Evolutionary conservation across 73 alveolate species (phyloP).

Genomic region (Paramecium biaurelia): DNA sequence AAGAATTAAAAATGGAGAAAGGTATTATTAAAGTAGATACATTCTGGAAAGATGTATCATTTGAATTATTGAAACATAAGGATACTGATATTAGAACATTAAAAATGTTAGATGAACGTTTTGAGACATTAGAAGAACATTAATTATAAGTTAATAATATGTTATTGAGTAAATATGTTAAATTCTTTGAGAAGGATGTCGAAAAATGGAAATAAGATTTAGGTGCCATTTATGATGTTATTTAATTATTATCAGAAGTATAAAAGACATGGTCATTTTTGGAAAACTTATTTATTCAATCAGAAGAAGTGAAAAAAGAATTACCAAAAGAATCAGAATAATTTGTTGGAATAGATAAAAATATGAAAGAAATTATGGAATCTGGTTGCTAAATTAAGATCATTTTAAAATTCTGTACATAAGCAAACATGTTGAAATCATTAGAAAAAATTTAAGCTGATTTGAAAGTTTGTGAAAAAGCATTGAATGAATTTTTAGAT

Average conservation of each 20-base stretch:
- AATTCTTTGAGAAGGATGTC: slow-evolving; percentile 76
- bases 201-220: slow-evolving; percentile 82
- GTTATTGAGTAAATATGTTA: slow-evolving; percentile 79
- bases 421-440: slow-evolving; percentile 83
- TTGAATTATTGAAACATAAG: slow-evolving; percentile 85
- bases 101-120: slow-evolving; percentile 98
- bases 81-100: slow-evolving; percentile 90
- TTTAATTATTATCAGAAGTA: slow-evolving; percentile 95
- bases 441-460: slow-evolving; percentile 93
- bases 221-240: slow-evolving; percentile 89
- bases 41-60: slow-evolving; percentile 88
- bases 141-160: slow-evolving; percentile 73
- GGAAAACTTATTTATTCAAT: slow-evolving; percentile 99
- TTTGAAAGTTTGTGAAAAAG: slow-evolving; percentile 99
- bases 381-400: slow-evolving; percentile 85
- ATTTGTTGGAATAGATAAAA: slow-evolving; percentile 95
- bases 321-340: slow-evolving; percentile 99
- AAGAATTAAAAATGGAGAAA: slow-evolving; percentile 99
- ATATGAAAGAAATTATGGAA: slow-evolving; percentile 94
- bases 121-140: slow-evolving; percentile 99
- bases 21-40: slow-evolving; percentile 95
- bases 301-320: slow-evolving; percentile 99
- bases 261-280: slow-evolving; percentile 95
- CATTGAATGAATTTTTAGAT: slow-evolving; percentile 99
- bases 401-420: slow-evolving; percentile 92